These are phyloP conservation scores for Aspergillus steynii DNA, from an alignment of 495 filamentous ascomycete genomes.

Conservation along the genomic window DNA sequence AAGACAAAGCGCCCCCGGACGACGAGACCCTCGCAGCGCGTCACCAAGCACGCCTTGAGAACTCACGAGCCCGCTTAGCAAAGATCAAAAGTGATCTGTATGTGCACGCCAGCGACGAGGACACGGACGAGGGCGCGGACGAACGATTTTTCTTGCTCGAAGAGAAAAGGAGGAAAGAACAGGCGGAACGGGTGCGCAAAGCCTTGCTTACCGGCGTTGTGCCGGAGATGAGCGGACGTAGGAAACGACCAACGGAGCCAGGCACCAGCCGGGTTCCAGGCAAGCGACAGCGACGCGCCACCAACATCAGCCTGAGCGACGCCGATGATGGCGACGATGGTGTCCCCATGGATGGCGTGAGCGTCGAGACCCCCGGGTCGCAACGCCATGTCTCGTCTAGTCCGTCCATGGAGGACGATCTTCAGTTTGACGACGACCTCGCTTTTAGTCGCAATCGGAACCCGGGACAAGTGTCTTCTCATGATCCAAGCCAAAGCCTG, in stretches of 20 bases:
- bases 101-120: conserved; percentile 77
- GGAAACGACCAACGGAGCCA: conserved; percentile 31
- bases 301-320: conserved; percentile 29
- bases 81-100: conserved; percentile 84
- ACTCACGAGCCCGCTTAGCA: conserved; percentile 61
- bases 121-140: conserved; percentile 68
- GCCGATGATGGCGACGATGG: conserved; percentile 32
- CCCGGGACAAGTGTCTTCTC: conserved; percentile 11
- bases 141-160: conserved; percentile 72
- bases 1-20: conserved; percentile 44
- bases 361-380: not conserved
- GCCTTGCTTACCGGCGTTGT: conserved; percentile 54
- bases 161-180: conserved; percentile 53
- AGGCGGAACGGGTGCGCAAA: conserved; percentile 49
- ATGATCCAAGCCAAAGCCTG: conserved; percentile 16
- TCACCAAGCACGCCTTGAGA: conserved; percentile 53
- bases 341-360: conserved; percentile 11
- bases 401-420: conserved; percentile 28
- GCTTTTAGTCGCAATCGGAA: conserved; percentile 33
- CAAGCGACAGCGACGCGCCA: conserved; percentile 40
- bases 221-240: conserved; percentile 43
- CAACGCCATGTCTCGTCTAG: not conserved
- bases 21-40: conserved; percentile 53
- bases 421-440: conserved; percentile 42
- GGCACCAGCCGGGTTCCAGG: not conserved